phyloP scores from a whole-genome alignment of 192 early-diverging fungal species.

The Entomortierella chlamydospora region DNA sequence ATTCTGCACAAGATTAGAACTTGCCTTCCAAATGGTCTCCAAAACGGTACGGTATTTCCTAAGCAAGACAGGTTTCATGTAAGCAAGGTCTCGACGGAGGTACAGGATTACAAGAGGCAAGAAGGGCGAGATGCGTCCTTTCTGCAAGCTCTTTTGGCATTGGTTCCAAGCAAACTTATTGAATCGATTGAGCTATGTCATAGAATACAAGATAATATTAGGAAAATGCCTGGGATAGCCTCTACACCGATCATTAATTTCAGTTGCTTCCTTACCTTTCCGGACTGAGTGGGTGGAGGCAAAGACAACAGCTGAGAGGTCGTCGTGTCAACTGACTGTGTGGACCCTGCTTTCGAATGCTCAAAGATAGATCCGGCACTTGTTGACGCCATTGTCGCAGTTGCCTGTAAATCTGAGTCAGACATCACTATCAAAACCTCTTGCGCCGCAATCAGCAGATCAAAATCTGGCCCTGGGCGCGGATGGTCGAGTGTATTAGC shows the following conservation, averaged over 20 bases:
- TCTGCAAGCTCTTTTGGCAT: conserved; percentile 44
- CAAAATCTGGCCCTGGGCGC: conserved; percentile 31
- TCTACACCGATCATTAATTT: neutral
- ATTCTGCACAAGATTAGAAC: neutral
- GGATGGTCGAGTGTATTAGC: conserved; percentile 20
- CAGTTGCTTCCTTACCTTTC: conserved; percentile 23
- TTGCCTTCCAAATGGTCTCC: conserved; percentile 55
- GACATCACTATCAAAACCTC: conserved; percentile 46
- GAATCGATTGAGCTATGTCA: conserved; percentile 48
- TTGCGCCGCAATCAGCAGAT: conserved; percentile 43
- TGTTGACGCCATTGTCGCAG: conserved; percentile 10
- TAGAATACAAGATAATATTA: neutral
- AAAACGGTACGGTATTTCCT: conserved; percentile 40
- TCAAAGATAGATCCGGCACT: conserved; percentile 16
- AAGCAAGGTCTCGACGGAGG: conserved; percentile 53
- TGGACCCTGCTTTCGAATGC: conserved; percentile 34
- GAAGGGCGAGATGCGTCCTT: conserved; percentile 49
- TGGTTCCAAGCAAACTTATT: conserved; percentile 60
- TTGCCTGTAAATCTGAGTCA: neutral
- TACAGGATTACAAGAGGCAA: conserved; percentile 55
- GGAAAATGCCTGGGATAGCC: too few relatives aligned
- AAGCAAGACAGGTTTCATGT: conserved; percentile 49
- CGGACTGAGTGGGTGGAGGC: conserved; percentile 12
- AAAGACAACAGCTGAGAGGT: neutral
- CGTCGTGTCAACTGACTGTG: conserved; percentile 13